Conservation (phyloP, 1,284 basidiomycete genomes). For the Sanguinoderma infundibulare region DNA sequence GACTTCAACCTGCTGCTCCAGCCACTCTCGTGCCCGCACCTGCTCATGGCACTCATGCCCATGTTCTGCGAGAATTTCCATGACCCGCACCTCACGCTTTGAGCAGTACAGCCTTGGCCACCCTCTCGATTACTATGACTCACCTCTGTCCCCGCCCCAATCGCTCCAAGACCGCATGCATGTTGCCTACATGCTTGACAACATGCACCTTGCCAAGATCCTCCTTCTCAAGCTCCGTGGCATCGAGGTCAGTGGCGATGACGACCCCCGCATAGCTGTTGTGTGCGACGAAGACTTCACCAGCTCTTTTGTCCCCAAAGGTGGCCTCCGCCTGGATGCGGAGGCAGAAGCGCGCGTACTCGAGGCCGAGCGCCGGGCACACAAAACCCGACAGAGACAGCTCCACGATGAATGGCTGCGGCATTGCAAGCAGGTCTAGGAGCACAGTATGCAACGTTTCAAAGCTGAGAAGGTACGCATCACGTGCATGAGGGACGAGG, state of each 20-base stretch:
- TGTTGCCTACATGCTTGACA: slow-evolving; percentile 64
- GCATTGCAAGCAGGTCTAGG: slow-evolving; percentile 56
- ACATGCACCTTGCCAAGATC: slow-evolving; percentile 67
- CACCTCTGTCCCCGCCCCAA: slow-evolving; percentile 50
- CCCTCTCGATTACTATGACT: slow-evolving; percentile 42
- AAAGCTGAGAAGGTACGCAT: slow-evolving; percentile 46
- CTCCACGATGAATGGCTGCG: slow-evolving; percentile 48
- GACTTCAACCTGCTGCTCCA: no score
- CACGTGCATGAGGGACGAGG: slow-evolving; percentile 42
- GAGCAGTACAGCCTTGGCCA: slow-evolving; percentile 15
- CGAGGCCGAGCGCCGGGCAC: slow-evolving; percentile 35
- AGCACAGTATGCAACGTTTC: slow-evolving; percentile 48
- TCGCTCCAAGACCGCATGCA: slow-evolving; percentile 67
- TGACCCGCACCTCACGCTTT: no score
- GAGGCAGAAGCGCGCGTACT: slow-evolving; percentile 38
- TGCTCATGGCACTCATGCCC: no score
- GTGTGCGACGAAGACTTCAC: slow-evolving; percentile 72
- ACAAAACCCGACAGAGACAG: slow-evolving; percentile 43
- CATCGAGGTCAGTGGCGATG: slow-evolving; percentile 57
- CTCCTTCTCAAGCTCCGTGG: slow-evolving; percentile 64
- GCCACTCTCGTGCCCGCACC: no score
- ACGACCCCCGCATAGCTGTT: slow-evolving; percentile 64
- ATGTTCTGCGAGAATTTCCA: no score
- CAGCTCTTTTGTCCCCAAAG: slow-evolving; percentile 59
- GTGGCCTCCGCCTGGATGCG: slow-evolving; percentile 53